A percentile compares a stretch with the other conserved stretches of the same genome.
phyloP scores from a whole-genome alignment of 345 rosid genomes.

The Acer campestre region DNA sequence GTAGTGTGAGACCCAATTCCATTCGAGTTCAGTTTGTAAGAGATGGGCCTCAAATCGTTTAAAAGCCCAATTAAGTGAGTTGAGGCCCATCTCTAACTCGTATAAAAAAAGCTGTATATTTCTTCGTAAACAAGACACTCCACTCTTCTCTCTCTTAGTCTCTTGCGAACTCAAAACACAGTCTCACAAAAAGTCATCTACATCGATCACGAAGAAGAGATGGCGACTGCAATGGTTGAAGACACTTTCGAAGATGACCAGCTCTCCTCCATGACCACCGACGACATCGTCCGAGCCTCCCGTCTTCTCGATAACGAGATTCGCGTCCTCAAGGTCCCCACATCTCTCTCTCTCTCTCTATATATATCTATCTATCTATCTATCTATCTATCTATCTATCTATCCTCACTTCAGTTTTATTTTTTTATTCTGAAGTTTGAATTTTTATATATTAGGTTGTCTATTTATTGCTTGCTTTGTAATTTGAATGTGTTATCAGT shows the following conservation, averaged over 20 bases:
- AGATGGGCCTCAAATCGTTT: no score
- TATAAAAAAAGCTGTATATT: no score
- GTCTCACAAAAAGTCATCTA: background rate
- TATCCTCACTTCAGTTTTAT: background rate
- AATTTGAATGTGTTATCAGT: no score
- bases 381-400: constrained; percentile 1
- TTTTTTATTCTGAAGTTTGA: background rate
- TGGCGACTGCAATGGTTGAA: constrained; percentile 91
- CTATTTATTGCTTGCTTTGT: background rate
- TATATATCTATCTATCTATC: no score
- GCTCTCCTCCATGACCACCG: constrained; percentile 86
- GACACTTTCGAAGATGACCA: constrained; percentile 93
- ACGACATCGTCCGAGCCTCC: constrained; percentile 77
- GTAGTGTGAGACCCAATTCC: no score
- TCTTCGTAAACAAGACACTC: no score
- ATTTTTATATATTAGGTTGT: background rate
- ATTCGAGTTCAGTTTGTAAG: no score
- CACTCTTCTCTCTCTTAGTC: no score
- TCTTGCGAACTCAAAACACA: background rate
- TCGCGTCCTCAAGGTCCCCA: constrained; percentile 75
- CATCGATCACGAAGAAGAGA: constrained; percentile 8
- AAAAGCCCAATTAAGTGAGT: no score
- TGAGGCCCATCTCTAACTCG: no score
- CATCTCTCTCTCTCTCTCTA: background rate
- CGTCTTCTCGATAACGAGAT: constrained; percentile 93